Base-by-base conservation (phyloP, 23 red algal species). In the Agarophyton chilense region DNA sequence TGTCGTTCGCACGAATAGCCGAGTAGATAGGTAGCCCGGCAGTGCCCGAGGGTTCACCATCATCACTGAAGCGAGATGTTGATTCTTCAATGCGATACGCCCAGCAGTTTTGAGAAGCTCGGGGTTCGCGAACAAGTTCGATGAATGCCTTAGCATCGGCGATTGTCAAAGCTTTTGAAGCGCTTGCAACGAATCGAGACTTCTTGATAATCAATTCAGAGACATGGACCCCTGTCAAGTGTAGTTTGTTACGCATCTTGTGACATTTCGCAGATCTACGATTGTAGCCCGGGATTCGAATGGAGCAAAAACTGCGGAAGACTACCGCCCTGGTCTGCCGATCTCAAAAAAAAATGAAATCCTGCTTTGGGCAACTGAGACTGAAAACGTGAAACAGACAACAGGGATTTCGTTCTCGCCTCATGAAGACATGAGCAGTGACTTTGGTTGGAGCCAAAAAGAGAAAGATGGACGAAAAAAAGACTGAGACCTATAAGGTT, bases 31-130 rank as follows among this genome's bases (percentile, higher is more conserved):
- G 86, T 64, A 45, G 18, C 19, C 86, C 86, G 5, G 86, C 86
- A 18, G 86, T 90, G 40, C 86, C 86, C 16, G 86, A 78, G 17
- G 86, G 86, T 35, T 90, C 86, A 0, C 86, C 86, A 72, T 90
- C 86, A 33, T 90, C 86, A 39, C 50, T 78, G 39, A 53, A 77
- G 14, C 86, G 54, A n/a, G 16, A 74, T 44, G 25, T 77, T 25
- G 52, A 63, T 24, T 45, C 65, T 29, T 28, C 32, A 52, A 90
- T 50, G 39, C 72, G 86, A 34, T 77, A 90, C 31, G 86, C 86
- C 72, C 71, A 90, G 68, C 68, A 78, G 31, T 74, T 77, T 40
- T 90, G 86, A 42, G 86, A 90, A 53, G 86, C 86, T 4, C 44
- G 1, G 6, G 72, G 47, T 39, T 90, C 68, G 17, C 71, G 86